Evolutionary conservation across 257 asterid species (phyloP), one percentile per base, ranked within the genome.

Genomic region (Solanum dulcamara): DNA sequence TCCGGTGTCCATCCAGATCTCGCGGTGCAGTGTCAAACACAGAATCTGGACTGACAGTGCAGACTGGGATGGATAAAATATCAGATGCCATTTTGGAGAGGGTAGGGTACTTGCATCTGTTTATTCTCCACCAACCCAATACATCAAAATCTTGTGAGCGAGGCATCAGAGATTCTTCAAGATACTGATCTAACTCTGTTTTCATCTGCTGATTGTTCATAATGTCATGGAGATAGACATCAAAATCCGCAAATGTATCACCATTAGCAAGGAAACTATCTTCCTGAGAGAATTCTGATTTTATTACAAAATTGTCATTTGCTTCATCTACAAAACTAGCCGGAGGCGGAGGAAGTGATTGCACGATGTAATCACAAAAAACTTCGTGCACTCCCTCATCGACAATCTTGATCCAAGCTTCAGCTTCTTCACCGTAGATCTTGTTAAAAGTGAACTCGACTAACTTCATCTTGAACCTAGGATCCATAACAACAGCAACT

Each of bases 91-190:
- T 89, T 85, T 86, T 93, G 1, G 97, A 90, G 37, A 96, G 80
- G 37, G 90, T 91, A 2, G 98, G 98, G 87, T 93, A 96, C 86
- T 87, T 91, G 7, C 35, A 26, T 74, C 90, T 87, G 48, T 92
- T 92, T 9, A 59, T 70, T 80, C 86, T 93, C 99, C 99, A 97
- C 99, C 99, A 97, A 20, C 94, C 95, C 89, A 97, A 50, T 11
- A 91, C 98, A 85, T 97, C 98, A 11, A 97, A 92, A 71, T 91
- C 97, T 60, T 95, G 97, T 17, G 80, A 90, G 7, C 93, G 93
- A 60, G 97, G 97, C 85, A 92, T 18, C 79, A 89, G 85, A 4
- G 92, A 33, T 84, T 92, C 98, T 83, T 90, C 93, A 10, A 94
- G 90, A 85, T 94, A 92, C 57, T 84, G 92, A 64, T 91, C 98